Base-by-base conservation (phyloP, 2,329 filamentous ascomycete species). In the Aspergillus sp. region DNA sequence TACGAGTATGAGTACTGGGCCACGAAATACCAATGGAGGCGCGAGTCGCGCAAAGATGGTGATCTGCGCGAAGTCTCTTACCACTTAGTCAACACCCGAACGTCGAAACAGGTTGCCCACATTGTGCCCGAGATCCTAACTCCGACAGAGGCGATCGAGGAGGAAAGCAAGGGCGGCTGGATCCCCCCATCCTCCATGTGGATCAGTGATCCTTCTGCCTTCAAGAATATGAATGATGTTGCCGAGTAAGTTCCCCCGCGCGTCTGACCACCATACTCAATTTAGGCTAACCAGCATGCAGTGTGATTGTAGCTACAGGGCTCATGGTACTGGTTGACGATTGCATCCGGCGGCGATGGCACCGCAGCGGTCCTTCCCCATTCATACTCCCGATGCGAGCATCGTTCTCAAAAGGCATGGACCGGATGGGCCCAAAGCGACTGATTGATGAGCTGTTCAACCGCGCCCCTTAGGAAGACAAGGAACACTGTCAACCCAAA, bases 1-100 rank as follows among this genome's bases (percentile, higher is more conserved):
- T 98, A 97, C 76, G 91, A 93, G 59, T 97, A 96, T 71, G 90
- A 94, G 73, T 97, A 96, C 83, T 98, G 95, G 95, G 92, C 92
- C 28, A 85, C 89, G 69, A 85, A 83, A 58, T 98, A 98, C 77
- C 82, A 86, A 56, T 98, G 95, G 95, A 91, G 88, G 76, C 87
- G 92, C 43, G 84, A 89, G 53, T 80, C 85, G 49, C 88, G 90
- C 74, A 88, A 87, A 76, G 87, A 91, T 66, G 85, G 89, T 48
- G 82, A 81, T 43, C 79, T 84, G 59, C 83, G 84, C 57, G 84
- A 88, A 54, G 84, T 92, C 19, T 91, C 91, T 5, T 97, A 92
- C 78, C 91, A 96, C 71, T 86, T 98, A 38, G 81, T 92, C 66
- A 88, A 90, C 66, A 84, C 87, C 68, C 87, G 88, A 54, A 84